Evolutionary conservation across 495 filamentous ascomycete species (phyloP), one percentile per base, ranked within the genome.

Genomic region (Penicillium pulvis): DNA sequence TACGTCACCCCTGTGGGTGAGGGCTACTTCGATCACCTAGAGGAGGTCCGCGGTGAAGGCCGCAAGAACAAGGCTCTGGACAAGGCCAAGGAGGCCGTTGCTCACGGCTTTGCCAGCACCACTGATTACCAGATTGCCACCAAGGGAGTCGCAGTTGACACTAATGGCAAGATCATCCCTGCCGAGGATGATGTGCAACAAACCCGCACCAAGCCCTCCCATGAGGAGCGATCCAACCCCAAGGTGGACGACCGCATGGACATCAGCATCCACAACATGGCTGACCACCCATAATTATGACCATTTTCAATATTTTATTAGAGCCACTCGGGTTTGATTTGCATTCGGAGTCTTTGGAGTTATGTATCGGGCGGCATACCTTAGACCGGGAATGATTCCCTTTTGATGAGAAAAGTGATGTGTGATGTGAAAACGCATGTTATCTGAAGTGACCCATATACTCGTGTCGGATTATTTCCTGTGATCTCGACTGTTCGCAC

Each of bases 21-120:
- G n/a, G 86, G 81, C 26, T 97, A 98, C 75, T 95, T 98, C 65
- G 84, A 90, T 51, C 92, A 93, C 65, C 80, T 97, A 6, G 91
- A 95, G 72, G 69, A 79, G 45, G 69, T 92, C 12, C 80, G 91
- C 45, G 89, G 91, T 31, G 85, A 92, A 75, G 87, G 82, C 58
- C 80, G 81, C 62, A 91, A 89, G 75, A 66, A 85, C 66, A 91
- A 91, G 69, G 83, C 87, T 12, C 66, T 90, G 49, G 85, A 90
- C 61, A 81, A 78, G 30, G 89, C 89, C 24, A 83, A 86, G 62
- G 82, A 90, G 61, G 87, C 87, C 4, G 85, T 90, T 24, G 72
- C 87, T 6, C 78, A 86, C 42, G 87, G 88, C n/a, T 77, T 82
- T 44, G 86, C 87, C 43, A 83, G 79, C 48, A 72, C 85, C 58